Evolutionary conservation across 1,284 basidiomycete species (phyloP), one percentile per base, ranked within the genome.

Genomic region (Pulveroboletus sp.): DNA sequence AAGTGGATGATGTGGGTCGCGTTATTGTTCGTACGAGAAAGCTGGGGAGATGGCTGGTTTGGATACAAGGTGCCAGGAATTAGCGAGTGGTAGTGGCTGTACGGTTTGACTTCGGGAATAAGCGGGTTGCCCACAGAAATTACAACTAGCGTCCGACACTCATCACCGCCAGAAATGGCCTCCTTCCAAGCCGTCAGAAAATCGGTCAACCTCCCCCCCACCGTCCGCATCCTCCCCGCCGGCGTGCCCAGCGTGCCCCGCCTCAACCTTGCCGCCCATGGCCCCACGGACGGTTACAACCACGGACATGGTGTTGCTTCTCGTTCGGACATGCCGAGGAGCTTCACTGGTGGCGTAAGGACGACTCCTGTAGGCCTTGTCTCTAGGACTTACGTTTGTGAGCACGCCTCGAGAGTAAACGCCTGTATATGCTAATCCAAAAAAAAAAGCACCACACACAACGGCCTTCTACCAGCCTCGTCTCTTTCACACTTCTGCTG

Each of bases 121-220:
- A 43, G 55, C 67, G 69, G 70, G 59, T 63, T 29, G 14, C 4
- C 1, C 14, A 36, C 18, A 42, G 44, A 54, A 52, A 48, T 47
- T 44, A n/a, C 40, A 42, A 22, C 11, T 46, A 42, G 18, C 2
- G 42, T 52, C 43, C 46, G 42, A 26, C 46, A 29, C 20, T 31
- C 15, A 33, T 62, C 31, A 17, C 31, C 15, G 31, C 31, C 31
- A 7, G 35, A n/a, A 62, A 88, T 89, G 87, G 84, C 86, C 72
- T 75, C 83, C 67, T 75, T 86, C 72, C 81, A 85, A 71, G 83
- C 81, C 75, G 78, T 83, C 65, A 90, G 86, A 86, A 92, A 87
- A 77, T 87, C 88, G 63, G 77, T 93, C 72, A 94, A 87, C 76
- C 79, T 96, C 68, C 77, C 91, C 43, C 90, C 93, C 57, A 93